Percentiles rank a stretch among this genome's conserved stretches.
These are phyloP conservation scores for Colletotrichum zoysiae DNA, from an alignment of 2,329 filamentous ascomycete species.

Conservation along the genomic window DNA sequence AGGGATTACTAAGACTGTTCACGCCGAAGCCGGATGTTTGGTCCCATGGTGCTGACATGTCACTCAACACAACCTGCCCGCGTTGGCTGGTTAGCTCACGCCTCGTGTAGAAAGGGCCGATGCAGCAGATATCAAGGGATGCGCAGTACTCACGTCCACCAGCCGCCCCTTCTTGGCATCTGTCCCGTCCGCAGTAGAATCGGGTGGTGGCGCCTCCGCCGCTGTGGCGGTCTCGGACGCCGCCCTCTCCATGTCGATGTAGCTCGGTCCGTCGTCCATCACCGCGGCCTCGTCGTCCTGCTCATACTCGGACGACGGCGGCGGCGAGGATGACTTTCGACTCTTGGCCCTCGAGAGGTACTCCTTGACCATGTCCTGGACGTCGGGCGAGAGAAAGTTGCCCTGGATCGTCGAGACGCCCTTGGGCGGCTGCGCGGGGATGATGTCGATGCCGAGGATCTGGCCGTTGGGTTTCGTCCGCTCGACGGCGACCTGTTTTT, in stretches of 20 bases:
- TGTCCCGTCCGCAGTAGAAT: slow-evolving; percentile 44
- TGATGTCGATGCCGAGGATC: slow-evolving; percentile 92
- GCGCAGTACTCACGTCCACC: slow-evolving; percentile 74
- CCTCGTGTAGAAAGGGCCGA: background rate
- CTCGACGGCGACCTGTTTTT: slow-evolving; percentile 79
- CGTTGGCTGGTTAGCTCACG: slow-evolving; percentile 37
- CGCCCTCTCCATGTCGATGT: slow-evolving; percentile 74
- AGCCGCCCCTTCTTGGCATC: slow-evolving; percentile 53
- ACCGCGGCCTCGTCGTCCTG: slow-evolving; percentile 40
- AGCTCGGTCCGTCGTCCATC: slow-evolving; percentile 64
- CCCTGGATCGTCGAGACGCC: slow-evolving; percentile 97
- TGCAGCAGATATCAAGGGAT: background rate
- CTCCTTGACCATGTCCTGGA: slow-evolving; percentile 82
- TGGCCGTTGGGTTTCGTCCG: slow-evolving; percentile 81
- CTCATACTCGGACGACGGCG: slow-evolving; percentile 19
- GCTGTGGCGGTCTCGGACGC: slow-evolving; percentile 19
- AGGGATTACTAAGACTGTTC: slow-evolving; percentile 94
- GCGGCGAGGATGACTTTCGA: slow-evolving; percentile 50
- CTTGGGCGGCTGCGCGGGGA: slow-evolving; percentile 89
- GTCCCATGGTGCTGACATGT: slow-evolving; percentile 98
- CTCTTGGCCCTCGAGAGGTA: slow-evolving; percentile 75
- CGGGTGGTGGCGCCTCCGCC: slow-evolving; percentile 49
- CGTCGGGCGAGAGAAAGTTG: slow-evolving; percentile 82
- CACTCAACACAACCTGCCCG: slow-evolving; percentile 85
- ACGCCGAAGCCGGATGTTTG: slow-evolving; percentile 83